Evolutionary conservation across 2,329 filamentous ascomycete species (phyloP).

Genomic region (Orbilia blumenaviensis): DNA sequence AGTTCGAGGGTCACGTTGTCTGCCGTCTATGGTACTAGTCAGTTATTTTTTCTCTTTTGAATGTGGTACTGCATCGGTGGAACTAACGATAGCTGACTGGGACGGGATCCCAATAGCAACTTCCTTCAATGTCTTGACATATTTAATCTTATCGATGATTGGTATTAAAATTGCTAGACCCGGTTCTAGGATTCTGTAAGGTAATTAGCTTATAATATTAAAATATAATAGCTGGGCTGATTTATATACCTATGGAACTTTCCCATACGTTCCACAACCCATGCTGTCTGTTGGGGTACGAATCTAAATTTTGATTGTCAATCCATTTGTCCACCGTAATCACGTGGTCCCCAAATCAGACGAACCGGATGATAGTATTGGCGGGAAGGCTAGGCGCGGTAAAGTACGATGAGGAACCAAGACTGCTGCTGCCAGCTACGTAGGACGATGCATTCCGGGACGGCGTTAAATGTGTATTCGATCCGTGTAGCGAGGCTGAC

Average conservation of each 20-base stretch:
- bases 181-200: constrained; percentile 76
- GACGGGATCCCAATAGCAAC: constrained; percentile 94
- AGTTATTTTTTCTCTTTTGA: not conserved
- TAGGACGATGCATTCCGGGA: constrained; percentile 40
- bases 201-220: not conserved
- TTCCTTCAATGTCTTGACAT: constrained; percentile 98
- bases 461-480: not conserved
- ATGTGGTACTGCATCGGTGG: not conserved
- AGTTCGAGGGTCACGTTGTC: constrained; percentile 98
- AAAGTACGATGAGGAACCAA: constrained; percentile 34
- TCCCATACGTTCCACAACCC: constrained; percentile 99
- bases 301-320: constrained; percentile 64
- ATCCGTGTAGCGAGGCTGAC: not conserved
- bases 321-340: not conserved
- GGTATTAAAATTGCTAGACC: constrained; percentile 89
- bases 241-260: constrained; percentile 76
- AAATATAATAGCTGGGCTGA: too few species aligned
- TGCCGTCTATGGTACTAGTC: constrained; percentile 69
- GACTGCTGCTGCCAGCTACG: not conserved
- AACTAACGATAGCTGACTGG: constrained; percentile 80
- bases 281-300: constrained; percentile 98
- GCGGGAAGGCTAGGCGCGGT: constrained; percentile 71
- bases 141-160: constrained; percentile 93
- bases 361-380: constrained; percentile 83
- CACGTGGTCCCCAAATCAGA: not conserved